Base-by-base conservation (phyloP, 495 filamentous ascomycete species). In the Podospora bellae-mahoneyi region DNA sequence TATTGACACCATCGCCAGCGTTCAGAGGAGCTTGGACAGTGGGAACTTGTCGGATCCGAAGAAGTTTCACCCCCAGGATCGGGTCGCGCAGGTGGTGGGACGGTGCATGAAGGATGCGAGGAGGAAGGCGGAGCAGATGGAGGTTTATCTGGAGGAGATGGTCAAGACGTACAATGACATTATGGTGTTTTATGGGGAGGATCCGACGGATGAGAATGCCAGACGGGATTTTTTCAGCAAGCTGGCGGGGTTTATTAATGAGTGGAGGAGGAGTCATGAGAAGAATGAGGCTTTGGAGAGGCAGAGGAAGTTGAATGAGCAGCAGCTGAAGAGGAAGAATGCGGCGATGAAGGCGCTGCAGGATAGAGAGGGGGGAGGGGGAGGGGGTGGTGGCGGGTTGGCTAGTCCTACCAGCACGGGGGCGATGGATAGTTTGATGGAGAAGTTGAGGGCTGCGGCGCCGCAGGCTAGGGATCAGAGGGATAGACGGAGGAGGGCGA, bases 61-160 rank as follows among this genome's bases (percentile, higher is more conserved):
- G 85, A 96, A 95, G 73, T 99, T 99, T 83, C 95, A 99, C 73
- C 95, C 95, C 5, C 92, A 97, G 77, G 95, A 99, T 77, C 91
- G 96, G 55, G 93, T 97, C 62, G 89, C 90, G 72, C 91, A 96
- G 77, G 85, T 98, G 20, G 92, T 97, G 59, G 92, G 96, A 77
- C 86, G 94, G 44, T 91, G 87, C 67, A 97, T 99, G 93, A 97
- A 97, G 78, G 96, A 99, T 71, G 96, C 95, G 53, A 82, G 95
- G 68, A 85, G 94, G 73, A 99, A 99, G 84, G 93, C 95, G 15
- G 95, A 97, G 78, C 96, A 97, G 82, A 89, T 99, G 88, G 85
- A 92, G 74, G 83, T 98, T 28, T 97, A 97, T 76, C 81, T 98
- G 19, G 94, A 97, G 69, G 93, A 97, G 73, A 97, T 97, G 93